phyloP scores from a whole-genome alignment of 805 yeast genomes.

The Yarrowia bubula region DNA sequence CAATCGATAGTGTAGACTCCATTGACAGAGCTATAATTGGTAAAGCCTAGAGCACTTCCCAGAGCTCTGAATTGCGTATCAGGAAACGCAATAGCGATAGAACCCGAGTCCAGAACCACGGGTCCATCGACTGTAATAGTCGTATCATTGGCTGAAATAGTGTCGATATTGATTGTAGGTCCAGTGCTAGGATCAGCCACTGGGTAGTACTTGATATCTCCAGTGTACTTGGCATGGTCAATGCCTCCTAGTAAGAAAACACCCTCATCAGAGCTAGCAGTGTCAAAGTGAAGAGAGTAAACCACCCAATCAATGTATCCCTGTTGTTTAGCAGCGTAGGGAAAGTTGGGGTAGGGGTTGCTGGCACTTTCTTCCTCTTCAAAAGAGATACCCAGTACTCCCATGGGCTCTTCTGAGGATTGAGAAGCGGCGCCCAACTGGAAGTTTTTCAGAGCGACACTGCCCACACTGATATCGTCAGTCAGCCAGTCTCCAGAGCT shows the following conservation, averaged over 20 bases:
- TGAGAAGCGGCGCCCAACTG: neutral
- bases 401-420: neutral
- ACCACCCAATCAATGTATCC: neutral
- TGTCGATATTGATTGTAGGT: neutral
- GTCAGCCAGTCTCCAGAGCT: neutral
- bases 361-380: neutral
- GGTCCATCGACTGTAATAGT: neutral
- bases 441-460: neutral
- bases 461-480: neutral
- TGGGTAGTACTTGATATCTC: neutral
- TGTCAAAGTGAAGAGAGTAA: neutral
- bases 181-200: neutral
- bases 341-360: neutral
- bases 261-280: neutral
- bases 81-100: neutral
- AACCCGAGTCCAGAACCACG: neutral
- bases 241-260: neutral
- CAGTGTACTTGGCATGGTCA: neutral
- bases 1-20: neutral
- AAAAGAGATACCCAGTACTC: neutral
- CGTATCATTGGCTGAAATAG: neutral
- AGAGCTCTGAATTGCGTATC: neutral
- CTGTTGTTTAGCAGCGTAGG: neutral
- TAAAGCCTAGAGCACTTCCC: neutral
- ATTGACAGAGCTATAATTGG: neutral